Base-by-base conservation (phyloP, 1,139 yeast genomes). In the Scheffersomyces illinoinensis region DNA sequence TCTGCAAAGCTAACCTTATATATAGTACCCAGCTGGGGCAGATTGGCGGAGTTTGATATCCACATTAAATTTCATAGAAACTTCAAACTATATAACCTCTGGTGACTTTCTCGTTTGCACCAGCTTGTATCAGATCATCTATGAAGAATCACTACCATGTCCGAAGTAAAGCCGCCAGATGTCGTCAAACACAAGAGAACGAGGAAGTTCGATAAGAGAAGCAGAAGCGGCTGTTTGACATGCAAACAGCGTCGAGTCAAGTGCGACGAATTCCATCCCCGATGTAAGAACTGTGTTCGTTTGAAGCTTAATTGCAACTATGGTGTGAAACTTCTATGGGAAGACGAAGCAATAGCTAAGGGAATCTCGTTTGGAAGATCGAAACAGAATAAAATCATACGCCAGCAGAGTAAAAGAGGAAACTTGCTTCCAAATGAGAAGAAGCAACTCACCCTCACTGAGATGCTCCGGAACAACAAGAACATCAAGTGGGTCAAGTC, bases 331-430 rank as follows among this genome's bases (percentile, higher is more conserved):
- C 59, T 71, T 5, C 63, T 67, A 1, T 76, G 78, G 78, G 78
- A 75, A 55, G 78, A 76, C 51, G 79, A 76, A 21, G 78, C 78
- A 8, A 47, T 62, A 2, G 63, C 67, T 33, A 63, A 66, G 55
- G 81, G 80, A 0, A 69, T 75, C 8, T 65, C 77, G 0, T 76
- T 77, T 64, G 81, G 81, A 0, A 62, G 81, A 46, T 75, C 81
- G 0, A 62, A 66, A 50, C 60, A 60, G 57, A 58, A 69, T 66
- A 51, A 61, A 33, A 53, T 57, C 62, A 57, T 60, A 52, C 55
- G 62, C 47, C 58, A 59, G 50, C 69, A 68, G 57, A 58, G 62
- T 57, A 56, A 24, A 43, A 56, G 54, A 19, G 49, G 50, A 54
- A 56, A 54, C 24, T 46, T 39, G 20, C 55, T 54, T 23, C 54